These are phyloP conservation scores for Boletales sp. DNA, from an alignment of 768 basidiomycete species.

Conservation along the genomic window DNA sequence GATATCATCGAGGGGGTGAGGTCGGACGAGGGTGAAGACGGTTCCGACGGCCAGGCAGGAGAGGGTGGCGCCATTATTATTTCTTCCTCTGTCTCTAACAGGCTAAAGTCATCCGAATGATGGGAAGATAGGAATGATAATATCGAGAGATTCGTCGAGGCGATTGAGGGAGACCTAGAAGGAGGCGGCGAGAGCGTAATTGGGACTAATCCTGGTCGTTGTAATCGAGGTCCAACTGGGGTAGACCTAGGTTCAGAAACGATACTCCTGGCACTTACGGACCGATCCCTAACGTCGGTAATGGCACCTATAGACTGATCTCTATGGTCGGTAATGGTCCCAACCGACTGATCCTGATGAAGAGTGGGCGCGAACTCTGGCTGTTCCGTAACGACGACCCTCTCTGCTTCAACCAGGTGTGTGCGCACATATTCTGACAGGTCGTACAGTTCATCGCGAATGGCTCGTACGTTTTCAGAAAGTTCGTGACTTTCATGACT, in stretches of 20 bases:
- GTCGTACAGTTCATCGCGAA: slow-evolving; percentile 66
- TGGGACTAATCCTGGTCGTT: slow-evolving; percentile 23
- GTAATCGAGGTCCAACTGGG: slow-evolving; percentile 25
- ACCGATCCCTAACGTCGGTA: slow-evolving; percentile 39
- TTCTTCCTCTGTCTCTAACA: slow-evolving; percentile 37
- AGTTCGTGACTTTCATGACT: slow-evolving; percentile 64
- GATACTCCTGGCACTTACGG: slow-evolving; percentile 44
- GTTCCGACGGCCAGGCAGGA: slow-evolving; percentile 35
- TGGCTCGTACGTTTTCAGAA: slow-evolving; percentile 60
- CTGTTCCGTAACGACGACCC: slow-evolving; percentile 10
- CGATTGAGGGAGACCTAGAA: slow-evolving; percentile 37
- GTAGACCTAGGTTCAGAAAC: slow-evolving; percentile 31
- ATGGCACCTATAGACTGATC: slow-evolving; percentile 48
- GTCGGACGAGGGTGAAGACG: slow-evolving; percentile 25
- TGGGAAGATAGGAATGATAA: slow-evolving; percentile 59
- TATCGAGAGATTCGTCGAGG: slow-evolving; percentile 30
- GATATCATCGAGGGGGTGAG: slow-evolving; percentile 33
- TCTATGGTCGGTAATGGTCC: slow-evolving; percentile 38
- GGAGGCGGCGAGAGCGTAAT: slow-evolving; percentile 45
- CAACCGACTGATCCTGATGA: slow-evolving; percentile 42
- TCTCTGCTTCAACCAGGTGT: slow-evolving; percentile 24
- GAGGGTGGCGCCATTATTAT: slow-evolving; percentile 27
- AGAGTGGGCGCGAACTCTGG: slow-evolving; percentile 15
- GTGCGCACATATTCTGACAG: slow-evolving; percentile 56
- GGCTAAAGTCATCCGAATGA: slow-evolving; percentile 67